phyloP scores from a whole-genome alignment of 371 early-diverging fungal species.

The Haplosporangium sp. region DNA sequence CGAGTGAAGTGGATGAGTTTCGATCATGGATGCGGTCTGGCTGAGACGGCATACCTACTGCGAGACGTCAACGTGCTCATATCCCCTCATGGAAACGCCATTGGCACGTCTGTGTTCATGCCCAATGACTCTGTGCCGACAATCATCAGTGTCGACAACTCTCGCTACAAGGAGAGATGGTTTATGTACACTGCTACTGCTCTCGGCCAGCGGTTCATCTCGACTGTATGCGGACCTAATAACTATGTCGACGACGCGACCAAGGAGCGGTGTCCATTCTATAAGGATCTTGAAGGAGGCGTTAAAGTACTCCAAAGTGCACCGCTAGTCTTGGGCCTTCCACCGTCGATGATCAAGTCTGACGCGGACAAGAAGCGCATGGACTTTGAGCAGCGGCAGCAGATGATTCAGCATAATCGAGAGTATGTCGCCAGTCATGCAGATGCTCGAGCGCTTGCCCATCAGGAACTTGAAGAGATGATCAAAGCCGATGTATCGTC shows the following conservation, averaged over 20 bases:
- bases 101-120: slow-evolving; percentile 64
- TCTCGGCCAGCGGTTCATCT: slow-evolving; percentile 60
- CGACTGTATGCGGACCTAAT: slow-evolving; percentile 46
- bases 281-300: slow-evolving; percentile 14
- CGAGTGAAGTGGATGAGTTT: slow-evolving; percentile 50
- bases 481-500: slow-evolving; percentile 1
- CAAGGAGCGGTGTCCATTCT: slow-evolving; percentile 18
- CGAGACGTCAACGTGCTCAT: slow-evolving; percentile 59
- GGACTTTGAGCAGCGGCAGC: not conserved
- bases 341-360: slow-evolving; percentile 17
- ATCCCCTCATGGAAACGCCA: slow-evolving; percentile 59
- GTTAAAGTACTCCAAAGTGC: not conserved
- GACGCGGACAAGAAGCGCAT: slow-evolving; percentile 11
- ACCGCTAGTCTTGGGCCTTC: slow-evolving; percentile 15
- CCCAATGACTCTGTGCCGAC: slow-evolving; percentile 30
- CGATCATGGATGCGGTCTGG: slow-evolving; percentile 59
- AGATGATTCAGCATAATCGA: not conserved
- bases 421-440: slow-evolving; percentile 3
- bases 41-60: slow-evolving; percentile 57
- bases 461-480: slow-evolving; percentile 18
- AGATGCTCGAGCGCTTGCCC: too few relatives aligned
- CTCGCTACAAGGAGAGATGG: slow-evolving; percentile 61
- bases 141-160: slow-evolving; percentile 55
- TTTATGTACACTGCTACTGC: slow-evolving; percentile 61
- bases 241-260: slow-evolving; percentile 49